A percentile compares a stretch with the other conserved stretches of the same genome.
These are phyloP conservation scores for Pseudevernia furfuracea DNA, from an alignment of 495 filamentous ascomycete genomes.

Conservation along the genomic window DNA sequence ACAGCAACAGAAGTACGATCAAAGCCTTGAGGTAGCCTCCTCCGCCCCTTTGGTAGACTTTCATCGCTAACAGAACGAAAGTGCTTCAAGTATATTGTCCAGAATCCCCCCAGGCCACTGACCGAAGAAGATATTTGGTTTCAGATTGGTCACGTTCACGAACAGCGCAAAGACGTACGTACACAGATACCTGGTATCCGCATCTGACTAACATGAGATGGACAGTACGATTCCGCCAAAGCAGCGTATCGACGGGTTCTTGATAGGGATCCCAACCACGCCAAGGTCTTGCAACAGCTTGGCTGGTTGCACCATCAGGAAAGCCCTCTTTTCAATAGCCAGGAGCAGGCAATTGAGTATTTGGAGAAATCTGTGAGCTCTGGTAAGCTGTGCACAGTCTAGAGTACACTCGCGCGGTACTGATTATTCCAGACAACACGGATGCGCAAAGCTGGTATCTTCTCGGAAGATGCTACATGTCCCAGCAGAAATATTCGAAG, in stretches of 20 bases:
- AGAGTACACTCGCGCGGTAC: background rate
- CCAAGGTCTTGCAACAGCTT: constrained; percentile 96
- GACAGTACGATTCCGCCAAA: constrained; percentile 86
- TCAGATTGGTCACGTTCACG: constrained; percentile 97
- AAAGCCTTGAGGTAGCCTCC: constrained; percentile 75
- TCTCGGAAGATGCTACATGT: constrained; percentile 97
- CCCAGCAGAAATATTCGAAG: constrained; percentile 97
- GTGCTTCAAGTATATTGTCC: constrained; percentile 98
- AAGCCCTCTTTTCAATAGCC: constrained; percentile 77
- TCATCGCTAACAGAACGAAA: constrained; percentile 31
- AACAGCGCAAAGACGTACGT: constrained; percentile 97
- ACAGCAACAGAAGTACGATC: constrained; percentile 87
- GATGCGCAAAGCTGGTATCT: constrained; percentile 99
- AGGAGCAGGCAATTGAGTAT: constrained; percentile 95
- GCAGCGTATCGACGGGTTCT: constrained; percentile 86
- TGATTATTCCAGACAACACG: constrained; percentile 58
- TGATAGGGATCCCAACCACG: constrained; percentile 90
- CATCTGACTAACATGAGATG: constrained; percentile 25
- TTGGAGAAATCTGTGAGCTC: constrained; percentile 93
- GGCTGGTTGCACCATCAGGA: constrained; percentile 98
- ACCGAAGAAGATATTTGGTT: constrained; percentile 99
- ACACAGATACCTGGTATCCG: background rate
- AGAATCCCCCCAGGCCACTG: constrained; percentile 81
- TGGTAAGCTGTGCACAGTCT: constrained; percentile 49
- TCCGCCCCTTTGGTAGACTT: background rate